These are phyloP conservation scores for Magnusiomyces paraingens DNA, from an alignment of 1,139 yeast species.

Conservation along the genomic window DNA sequence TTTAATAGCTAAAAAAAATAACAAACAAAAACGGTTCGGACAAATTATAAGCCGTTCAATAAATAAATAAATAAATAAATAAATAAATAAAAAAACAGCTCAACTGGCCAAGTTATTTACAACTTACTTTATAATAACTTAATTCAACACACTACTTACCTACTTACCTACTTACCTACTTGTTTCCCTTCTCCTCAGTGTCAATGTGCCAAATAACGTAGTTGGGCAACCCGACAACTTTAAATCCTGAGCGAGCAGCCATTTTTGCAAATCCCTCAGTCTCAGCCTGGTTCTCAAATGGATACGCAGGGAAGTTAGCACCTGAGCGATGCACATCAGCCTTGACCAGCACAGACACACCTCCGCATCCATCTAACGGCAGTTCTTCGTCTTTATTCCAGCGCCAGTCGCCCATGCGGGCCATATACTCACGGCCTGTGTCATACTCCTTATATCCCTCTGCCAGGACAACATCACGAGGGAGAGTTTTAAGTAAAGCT, in stretches of 20 bases:
- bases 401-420: conserved; percentile 76
- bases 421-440: conserved; percentile 89
- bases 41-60: no score
- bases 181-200: conserved; percentile 20
- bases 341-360: conserved; percentile 75
- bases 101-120: no score
- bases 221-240: conserved; percentile 83
- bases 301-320: conserved; percentile 83
- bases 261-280: conserved; percentile 85
- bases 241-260: conserved; percentile 73
- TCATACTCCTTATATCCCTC: conserved; percentile 91
- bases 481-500: conserved; percentile 66
- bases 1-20: no score
- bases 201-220: conserved; percentile 66
- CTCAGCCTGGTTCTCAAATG: conserved; percentile 87
- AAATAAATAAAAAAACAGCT: no score
- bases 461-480: conserved; percentile 84
- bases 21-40: no score
- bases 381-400: conserved; percentile 83
- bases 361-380: conserved; percentile 89
- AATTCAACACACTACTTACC: no score
- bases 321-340: conserved; percentile 78
- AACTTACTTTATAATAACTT: no score
- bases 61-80: no score
- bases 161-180: no score